phyloP scores from a whole-genome alignment of 352 stramenopile genomes.

The Pythium rhizo-oryzae region DNA sequence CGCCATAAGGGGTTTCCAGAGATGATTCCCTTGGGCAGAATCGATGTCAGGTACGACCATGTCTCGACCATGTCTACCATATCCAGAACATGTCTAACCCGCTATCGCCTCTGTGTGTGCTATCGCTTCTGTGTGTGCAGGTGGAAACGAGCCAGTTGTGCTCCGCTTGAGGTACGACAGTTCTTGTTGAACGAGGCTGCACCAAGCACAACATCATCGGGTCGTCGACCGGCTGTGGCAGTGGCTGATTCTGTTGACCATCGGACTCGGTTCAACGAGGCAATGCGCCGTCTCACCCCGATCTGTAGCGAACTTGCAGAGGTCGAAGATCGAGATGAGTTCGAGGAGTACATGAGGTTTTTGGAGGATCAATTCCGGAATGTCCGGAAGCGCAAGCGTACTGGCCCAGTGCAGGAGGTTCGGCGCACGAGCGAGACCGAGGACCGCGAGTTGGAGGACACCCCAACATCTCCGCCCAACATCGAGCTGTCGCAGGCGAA shows the following conservation, averaged over 20 bases:
- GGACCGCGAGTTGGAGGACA: too few relatives aligned
- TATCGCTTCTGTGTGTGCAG: too few relatives aligned
- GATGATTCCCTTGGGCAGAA: neutral
- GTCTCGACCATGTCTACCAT: neutral
- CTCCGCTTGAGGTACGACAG: too few relatives aligned
- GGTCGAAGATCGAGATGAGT: conserved; percentile 19
- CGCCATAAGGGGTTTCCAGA: neutral
- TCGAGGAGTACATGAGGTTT: conserved; percentile 20
- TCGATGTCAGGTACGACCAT: neutral
- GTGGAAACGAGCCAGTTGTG: too few relatives aligned
- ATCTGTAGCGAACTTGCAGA: conserved; percentile 14
- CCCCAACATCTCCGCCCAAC: neutral
- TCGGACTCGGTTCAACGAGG: neutral
- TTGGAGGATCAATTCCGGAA: neutral
- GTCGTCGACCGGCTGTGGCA: too few relatives aligned
- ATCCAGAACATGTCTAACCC: too few relatives aligned
- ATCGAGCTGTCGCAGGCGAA: neutral
- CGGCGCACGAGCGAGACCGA: too few relatives aligned
- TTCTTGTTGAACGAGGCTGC: too few relatives aligned
- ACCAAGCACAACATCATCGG: too few relatives aligned
- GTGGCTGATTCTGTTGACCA: neutral
- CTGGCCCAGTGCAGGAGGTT: neutral
- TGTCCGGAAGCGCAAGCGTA: neutral
- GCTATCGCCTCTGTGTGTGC: too few relatives aligned
- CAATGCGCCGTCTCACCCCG: neutral